Base-by-base conservation (phyloP, 139 green algal genomes). In the Chlorella sp. region DNA sequence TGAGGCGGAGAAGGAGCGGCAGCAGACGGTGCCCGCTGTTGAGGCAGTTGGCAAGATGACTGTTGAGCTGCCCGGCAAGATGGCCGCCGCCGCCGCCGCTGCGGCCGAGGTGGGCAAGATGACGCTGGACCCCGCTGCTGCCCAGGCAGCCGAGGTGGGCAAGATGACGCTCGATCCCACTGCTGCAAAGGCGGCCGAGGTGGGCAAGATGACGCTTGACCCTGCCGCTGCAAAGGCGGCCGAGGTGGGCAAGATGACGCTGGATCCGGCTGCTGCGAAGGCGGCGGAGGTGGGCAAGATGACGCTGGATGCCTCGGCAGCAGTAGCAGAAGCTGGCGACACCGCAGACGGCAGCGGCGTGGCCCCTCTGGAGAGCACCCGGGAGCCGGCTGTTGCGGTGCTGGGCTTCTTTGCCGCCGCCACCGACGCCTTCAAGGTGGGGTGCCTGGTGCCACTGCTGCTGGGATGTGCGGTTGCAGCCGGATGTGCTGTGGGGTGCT, bases 1-100 rank as follows among this genome's bases (percentile, higher is more conserved):
- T 44, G 77, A 58, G 26, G 51, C 40, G 16, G 77, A 56, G 77
- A 24, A 73, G 77, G 34, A 41, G 77, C 76, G 76, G 51, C 76
- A 68, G 51, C 51, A 81, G 76, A 34, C 67, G 51, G 76, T 46
- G 46, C 51, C 26, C 13, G 56, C n/a, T 5, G 54, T 34, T 4
- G 34, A 14, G n/a, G n/a, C n/a, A n/a, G n/a, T n/a, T n/a, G n/a
- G n/a, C n/a, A n/a, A n/a, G n/a, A n/a, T n/a, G n/a, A n/a, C n/a
- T n/a, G n/a, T n/a, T n/a, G n/a, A n/a, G n/a, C n/a, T n/a, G n/a
- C n/a, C n/a, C n/a, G n/a, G n/a, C n/a, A n/a, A n/a, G n/a, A n/a
- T n/a, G n/a, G n/a, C n/a, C n/a, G n/a, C n/a, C n/a, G n/a, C n/a
- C 20, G 76, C 24, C 1, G 6, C 28, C 1, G 5, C 19, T 14